These are phyloP conservation scores for Neocatenulostroma microsporum DNA, from an alignment of 2,329 filamentous ascomycete species.

Conservation along the genomic window DNA sequence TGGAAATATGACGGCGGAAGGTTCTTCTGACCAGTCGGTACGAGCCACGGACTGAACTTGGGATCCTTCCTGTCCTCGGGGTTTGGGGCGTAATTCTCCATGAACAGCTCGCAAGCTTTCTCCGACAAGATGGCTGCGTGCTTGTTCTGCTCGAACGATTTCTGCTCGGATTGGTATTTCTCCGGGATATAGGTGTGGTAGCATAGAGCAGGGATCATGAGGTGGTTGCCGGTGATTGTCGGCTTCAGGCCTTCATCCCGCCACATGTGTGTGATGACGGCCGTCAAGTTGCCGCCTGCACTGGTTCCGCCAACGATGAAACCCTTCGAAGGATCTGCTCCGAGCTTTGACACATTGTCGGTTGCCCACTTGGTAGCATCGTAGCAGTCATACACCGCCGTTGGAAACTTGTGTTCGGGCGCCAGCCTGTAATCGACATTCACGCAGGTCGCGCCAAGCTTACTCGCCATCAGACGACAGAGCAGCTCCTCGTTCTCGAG, in stretches of 20 bases:
- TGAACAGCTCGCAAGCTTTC: slow-evolving; percentile 18
- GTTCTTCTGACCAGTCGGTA: slow-evolving; percentile 28
- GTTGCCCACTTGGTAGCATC: slow-evolving; percentile 40
- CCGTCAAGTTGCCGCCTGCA: slow-evolving; percentile 46
- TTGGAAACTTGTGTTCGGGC: slow-evolving; percentile 45
- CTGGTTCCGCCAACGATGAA: slow-evolving; percentile 47
- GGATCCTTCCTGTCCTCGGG: slow-evolving; percentile 25
- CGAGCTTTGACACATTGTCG: slow-evolving; percentile 24
- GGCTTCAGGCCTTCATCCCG: slow-evolving; percentile 36
- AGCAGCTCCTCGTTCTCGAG: slow-evolving; percentile 37
- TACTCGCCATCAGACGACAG: slow-evolving; percentile 33
- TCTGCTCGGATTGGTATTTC: slow-evolving; percentile 34
- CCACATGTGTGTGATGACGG: slow-evolving; percentile 39
- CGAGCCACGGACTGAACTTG: slow-evolving; percentile 25
- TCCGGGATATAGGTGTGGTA: slow-evolving; percentile 34
- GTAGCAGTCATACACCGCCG: slow-evolving; percentile 42
- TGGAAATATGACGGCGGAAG: slow-evolving; percentile 42
- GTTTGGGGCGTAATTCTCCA: slow-evolving; percentile 13
- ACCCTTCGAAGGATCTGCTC: slow-evolving; percentile 37
- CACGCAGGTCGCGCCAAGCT: slow-evolving; percentile 37
- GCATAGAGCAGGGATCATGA: slow-evolving; percentile 42
- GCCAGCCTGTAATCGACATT: slow-evolving; percentile 47
- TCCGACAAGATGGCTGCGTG: slow-evolving; percentile 20
- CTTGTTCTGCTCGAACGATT: slow-evolving; percentile 30
- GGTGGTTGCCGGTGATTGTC: slow-evolving; percentile 39